Conservation (phyloP, 495 filamentous ascomycete genomes). For the Aspergillus funiculosus region DNA sequence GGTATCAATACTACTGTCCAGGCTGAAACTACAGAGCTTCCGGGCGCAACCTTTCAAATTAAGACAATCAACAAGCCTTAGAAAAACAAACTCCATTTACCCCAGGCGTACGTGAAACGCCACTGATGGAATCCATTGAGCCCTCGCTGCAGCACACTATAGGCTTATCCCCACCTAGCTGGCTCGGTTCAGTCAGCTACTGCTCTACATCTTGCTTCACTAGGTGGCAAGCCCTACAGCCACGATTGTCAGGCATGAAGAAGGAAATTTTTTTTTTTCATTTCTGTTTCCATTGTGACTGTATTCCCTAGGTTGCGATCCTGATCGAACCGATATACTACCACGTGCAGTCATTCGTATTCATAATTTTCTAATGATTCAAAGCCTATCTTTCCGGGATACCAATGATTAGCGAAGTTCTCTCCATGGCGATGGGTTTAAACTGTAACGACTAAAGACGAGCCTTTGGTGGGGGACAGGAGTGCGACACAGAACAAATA, state of each 20-base stretch:
- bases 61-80: conserved; percentile 66
- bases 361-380: conserved; percentile 30
- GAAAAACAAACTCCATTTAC: neutral
- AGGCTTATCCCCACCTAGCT: no score
- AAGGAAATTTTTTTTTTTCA: conserved; percentile 16
- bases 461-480: conserved; percentile 15
- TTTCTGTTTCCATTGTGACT: conserved; percentile 16
- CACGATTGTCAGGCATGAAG: conserved; percentile 11
- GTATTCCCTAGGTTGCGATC: conserved; percentile 6
- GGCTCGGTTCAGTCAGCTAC: no score
- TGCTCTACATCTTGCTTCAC: no score
- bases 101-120: neutral
- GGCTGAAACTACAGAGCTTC: conserved; percentile 79
- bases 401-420: conserved; percentile 39
- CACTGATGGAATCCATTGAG: no score
- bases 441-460: conserved; percentile 13
- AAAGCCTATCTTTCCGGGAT: conserved; percentile 45
- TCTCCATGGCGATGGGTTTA: conserved; percentile 18
- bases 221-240: no score
- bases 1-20: conserved; percentile 88
- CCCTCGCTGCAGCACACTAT: no score
- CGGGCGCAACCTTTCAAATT: conserved; percentile 91
- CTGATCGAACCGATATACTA: conserved; percentile 5
- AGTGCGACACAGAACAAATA: conserved; percentile 14
- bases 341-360: conserved; percentile 19